phyloP scores from a whole-genome alignment of 148 eudicot genomes.

The Chenopodium berlandieri region DNA sequence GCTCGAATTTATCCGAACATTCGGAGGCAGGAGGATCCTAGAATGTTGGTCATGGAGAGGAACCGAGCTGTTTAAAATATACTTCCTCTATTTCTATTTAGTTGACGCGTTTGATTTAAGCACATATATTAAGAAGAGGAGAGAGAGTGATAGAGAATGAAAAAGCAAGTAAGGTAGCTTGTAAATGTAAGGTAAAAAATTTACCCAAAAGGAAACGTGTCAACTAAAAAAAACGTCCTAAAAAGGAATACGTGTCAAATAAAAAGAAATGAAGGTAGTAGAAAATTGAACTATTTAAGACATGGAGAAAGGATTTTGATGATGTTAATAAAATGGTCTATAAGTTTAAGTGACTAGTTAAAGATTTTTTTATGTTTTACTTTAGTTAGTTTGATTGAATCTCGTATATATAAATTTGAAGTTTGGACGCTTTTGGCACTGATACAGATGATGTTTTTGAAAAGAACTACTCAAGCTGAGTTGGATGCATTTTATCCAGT shows the following conservation, averaged over 20 bases:
- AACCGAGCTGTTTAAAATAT: too few relatives aligned
- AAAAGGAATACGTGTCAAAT: too few relatives aligned
- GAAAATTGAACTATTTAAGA: background rate
- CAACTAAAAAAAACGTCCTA: too few relatives aligned
- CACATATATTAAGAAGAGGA: too few relatives aligned
- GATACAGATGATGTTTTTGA: constrained; percentile 28
- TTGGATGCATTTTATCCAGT: constrained; percentile 59
- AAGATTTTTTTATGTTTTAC: background rate
- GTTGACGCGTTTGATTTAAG: too few relatives aligned
- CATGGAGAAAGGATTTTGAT: background rate
- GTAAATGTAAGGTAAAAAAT: too few relatives aligned
- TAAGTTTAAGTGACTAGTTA: background rate
- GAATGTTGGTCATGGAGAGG: background rate
- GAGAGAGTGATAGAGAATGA: too few relatives aligned
- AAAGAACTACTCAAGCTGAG: constrained; percentile 57
- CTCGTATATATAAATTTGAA: background rate
- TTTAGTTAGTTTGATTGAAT: background rate
- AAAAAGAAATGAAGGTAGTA: too few relatives aligned
- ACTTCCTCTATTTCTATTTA: too few relatives aligned
- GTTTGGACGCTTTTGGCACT: constrained; percentile 10
- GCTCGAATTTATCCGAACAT: too few relatives aligned
- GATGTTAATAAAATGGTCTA: background rate
- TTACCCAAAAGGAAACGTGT: too few relatives aligned
- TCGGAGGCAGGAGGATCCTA: background rate
- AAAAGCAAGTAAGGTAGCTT: too few relatives aligned